Conservation (phyloP, 495 filamentous ascomycete species). For the Trichocladium uniseriatum region DNA sequence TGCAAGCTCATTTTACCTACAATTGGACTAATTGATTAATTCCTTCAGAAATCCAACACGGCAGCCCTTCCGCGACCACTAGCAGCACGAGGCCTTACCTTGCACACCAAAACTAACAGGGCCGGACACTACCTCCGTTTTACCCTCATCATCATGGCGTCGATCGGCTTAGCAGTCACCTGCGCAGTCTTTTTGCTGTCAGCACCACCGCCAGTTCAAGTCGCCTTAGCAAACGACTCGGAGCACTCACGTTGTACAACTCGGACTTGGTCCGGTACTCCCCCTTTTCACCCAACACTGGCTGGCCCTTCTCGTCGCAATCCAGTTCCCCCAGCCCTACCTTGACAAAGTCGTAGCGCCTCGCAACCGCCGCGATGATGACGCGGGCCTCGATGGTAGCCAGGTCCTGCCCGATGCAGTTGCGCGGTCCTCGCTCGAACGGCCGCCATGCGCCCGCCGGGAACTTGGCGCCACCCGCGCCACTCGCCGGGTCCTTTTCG, state of each 20-base stretch:
- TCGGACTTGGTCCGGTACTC: slow-evolving; percentile 33
- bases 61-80: too few relatives aligned
- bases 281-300: slow-evolving; percentile 29
- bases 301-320: slow-evolving; percentile 28
- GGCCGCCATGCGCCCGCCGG: slow-evolving; percentile 40
- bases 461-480: slow-evolving; percentile 10
- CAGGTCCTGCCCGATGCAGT: slow-evolving; percentile 52
- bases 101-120: too few relatives aligned
- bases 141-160: slow-evolving; percentile 30
- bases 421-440: slow-evolving; percentile 47
- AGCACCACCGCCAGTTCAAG: background rate
- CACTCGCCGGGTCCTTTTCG: slow-evolving; percentile 16
- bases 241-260: slow-evolving; percentile 39
- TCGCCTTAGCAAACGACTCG: background rate
- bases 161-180: slow-evolving; percentile 31
- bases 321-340: slow-evolving; percentile 35
- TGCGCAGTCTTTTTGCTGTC: slow-evolving; percentile 17
- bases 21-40: too few relatives aligned
- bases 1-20: too few relatives aligned
- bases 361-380: slow-evolving; percentile 29
- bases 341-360: slow-evolving; percentile 38
- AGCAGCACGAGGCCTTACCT: too few relatives aligned
- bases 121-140: slow-evolving; percentile 12
- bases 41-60: too few relatives aligned
- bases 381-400: slow-evolving; percentile 36